Evolutionary conservation across 2,329 filamentous ascomycete species (phyloP), one percentile per base, ranked within the genome.

Genomic region (Nothopassalora personata): DNA sequence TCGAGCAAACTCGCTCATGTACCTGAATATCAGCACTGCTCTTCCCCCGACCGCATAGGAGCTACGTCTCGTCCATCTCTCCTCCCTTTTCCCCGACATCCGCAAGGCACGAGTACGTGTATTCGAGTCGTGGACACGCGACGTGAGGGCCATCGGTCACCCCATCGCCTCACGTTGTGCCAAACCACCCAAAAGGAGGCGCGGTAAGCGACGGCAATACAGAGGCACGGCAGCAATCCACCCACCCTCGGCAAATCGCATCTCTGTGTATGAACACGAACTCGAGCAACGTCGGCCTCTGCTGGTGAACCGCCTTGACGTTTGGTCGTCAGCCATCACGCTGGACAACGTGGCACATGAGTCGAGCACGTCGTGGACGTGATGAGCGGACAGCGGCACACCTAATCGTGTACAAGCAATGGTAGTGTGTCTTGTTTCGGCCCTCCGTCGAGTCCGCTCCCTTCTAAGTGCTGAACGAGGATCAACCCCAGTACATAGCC

Each of bases 1-100:
- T 18, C 33, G 19, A 27, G 53, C 53, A 49, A 55, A 55, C 39
- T 30, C 45, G 53, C 53, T 55, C 53, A 55, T 13, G 43, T 15
- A 3, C 18, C 8, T 11, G 33, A 2, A 33, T 52, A 31, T 52
- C 28, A 52, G 18, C 8, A 18, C 39, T 43, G 39, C 39, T 43
- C 39, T 43, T n/a, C 18, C 39, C 39, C 39, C 39, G 39, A 36
- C 39, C 39, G 39, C 39, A n/a, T 15, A 18, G 2, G 23, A 23
- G 23, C 2, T 23, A 23, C 23, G 23, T 2, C 23, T 13, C 39
- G 3, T 43, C 8, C 1, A 7, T 43, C 15, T 4, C 15, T n/a
- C 13, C 4, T 5, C 18, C 39, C 13, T 43, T n/a, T n/a, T 43
- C 39, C 39, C 13, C 11, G 39, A 18, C 39, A 43, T 43, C 39